Evolutionary conservation across 2,329 filamentous ascomycete genomes (phyloP).

Genomic region (Ceratocystis papillata): DNA sequence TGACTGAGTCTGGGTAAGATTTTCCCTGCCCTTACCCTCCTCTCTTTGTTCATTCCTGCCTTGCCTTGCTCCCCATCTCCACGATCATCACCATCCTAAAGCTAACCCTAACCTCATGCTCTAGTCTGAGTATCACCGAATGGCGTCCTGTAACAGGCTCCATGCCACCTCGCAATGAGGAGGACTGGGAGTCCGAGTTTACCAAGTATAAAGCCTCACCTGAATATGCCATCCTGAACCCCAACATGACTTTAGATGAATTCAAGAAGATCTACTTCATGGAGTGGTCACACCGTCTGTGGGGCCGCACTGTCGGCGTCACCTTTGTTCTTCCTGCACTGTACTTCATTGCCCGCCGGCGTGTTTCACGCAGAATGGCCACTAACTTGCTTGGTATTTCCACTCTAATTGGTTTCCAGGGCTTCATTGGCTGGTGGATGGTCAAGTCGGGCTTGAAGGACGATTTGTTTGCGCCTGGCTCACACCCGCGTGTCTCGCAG

Average conservation of each 20-base stretch:
- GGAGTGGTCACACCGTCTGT: slow-evolving; percentile 95
- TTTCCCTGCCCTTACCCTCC: not conserved
- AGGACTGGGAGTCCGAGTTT: slow-evolving; percentile 88
- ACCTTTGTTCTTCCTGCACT: slow-evolving; percentile 78
- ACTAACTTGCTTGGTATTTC: slow-evolving; percentile 71
- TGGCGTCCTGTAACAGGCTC: slow-evolving; percentile 95
- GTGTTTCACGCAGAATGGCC: slow-evolving; percentile 69
- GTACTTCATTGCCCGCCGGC: slow-evolving; percentile 74
- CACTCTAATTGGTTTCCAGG: slow-evolving; percentile 84
- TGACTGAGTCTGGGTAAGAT: slow-evolving; percentile 90
- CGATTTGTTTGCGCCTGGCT: slow-evolving; percentile 83
- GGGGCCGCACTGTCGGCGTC: slow-evolving; percentile 84
- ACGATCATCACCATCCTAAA: too few species aligned
- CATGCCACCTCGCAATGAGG: slow-evolving; percentile 64
- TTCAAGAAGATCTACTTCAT: slow-evolving; percentile 99
- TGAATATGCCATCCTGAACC: slow-evolving; percentile 85
- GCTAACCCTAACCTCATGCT: slow-evolving; percentile 2
- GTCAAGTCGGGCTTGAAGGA: slow-evolving; percentile 93
- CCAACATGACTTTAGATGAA: slow-evolving; percentile 81
- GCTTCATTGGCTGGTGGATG: slow-evolving; percentile 98
- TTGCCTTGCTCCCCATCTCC: not conserved
- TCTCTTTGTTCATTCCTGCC: not conserved
- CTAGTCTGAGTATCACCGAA: slow-evolving; percentile 91
- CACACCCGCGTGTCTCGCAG: slow-evolving; percentile 85
- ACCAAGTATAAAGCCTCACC: slow-evolving; percentile 83